Evolutionary conservation across 441 rosid species (phyloP).

Genomic region (Cnidoscolus chayamansa): DNA sequence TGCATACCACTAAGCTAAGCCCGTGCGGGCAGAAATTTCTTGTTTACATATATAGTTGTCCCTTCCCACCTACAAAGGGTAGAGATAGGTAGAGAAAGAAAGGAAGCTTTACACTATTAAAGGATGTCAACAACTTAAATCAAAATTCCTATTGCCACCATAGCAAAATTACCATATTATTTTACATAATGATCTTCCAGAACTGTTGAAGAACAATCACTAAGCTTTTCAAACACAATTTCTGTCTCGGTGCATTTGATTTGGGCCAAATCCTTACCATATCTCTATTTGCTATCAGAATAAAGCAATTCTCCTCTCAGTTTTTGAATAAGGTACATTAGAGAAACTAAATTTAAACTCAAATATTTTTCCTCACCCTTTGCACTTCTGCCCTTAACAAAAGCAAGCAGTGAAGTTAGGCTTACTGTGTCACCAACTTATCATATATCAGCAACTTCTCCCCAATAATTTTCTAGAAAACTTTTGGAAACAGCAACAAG

Average conservation of each 20-base stretch:
- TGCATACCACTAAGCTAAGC: no score
- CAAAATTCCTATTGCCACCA: background rate
- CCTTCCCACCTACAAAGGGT: background rate
- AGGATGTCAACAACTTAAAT: background rate
- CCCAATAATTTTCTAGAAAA: background rate
- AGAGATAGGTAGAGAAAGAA: background rate
- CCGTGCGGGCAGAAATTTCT: background rate
- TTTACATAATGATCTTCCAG: background rate
- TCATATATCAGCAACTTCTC: background rate
- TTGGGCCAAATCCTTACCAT: slow-evolving; percentile 1
- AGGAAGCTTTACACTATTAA: background rate
- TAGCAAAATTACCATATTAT: no score
- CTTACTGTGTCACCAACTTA: background rate
- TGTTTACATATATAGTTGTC: background rate
- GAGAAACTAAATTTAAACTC: background rate
- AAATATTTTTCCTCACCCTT: background rate
- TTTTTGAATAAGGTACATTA: background rate
- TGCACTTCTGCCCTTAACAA: background rate
- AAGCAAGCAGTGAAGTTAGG: background rate
- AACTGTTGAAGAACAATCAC: background rate
- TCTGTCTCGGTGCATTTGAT: background rate
- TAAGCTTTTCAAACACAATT: background rate
- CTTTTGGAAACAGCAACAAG: background rate
- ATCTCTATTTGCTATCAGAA: background rate
- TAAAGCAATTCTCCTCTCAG: background rate